These are phyloP conservation scores for Myxozyma mucilagina DNA, from an alignment of 805 yeast genomes.

Conservation along the genomic window DNA sequence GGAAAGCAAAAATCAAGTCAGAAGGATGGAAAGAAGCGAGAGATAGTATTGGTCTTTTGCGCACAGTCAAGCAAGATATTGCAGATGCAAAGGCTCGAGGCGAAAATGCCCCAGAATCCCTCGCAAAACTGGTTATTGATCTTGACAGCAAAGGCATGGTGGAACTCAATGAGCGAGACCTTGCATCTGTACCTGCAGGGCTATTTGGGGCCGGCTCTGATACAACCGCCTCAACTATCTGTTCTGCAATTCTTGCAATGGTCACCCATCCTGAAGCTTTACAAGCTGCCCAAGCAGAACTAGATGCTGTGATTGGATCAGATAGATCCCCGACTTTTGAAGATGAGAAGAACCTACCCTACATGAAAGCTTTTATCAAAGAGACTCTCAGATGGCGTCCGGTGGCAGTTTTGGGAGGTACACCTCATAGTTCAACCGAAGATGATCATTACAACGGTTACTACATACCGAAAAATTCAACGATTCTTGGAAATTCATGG, in stretches of 20 bases:
- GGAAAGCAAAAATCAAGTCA: not conserved
- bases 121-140: not conserved
- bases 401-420: slow-evolving; percentile 1
- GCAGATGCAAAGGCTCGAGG: not conserved
- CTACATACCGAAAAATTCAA: slow-evolving; percentile 1
- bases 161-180: not conserved
- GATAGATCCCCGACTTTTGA: slow-evolving; percentile 13
- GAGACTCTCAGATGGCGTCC: slow-evolving; percentile 14
- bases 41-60: not conserved
- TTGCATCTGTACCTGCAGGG: not conserved
- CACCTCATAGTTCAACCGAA: slow-evolving; percentile 7
- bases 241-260: slow-evolving; percentile 1
- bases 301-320: slow-evolving; percentile 11
- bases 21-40: not conserved
- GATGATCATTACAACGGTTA: slow-evolving; percentile 13
- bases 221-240: slow-evolving; percentile 2
- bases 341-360: slow-evolving; percentile 4
- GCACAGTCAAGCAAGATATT: not conserved
- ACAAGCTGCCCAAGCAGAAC: slow-evolving; percentile 6
- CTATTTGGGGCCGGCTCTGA: slow-evolving; percentile 10
- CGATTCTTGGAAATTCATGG: slow-evolving; percentile 8
- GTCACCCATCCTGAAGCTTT: slow-evolving; percentile 10
- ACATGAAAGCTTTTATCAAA: slow-evolving; percentile 8
- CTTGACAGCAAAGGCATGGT: not conserved
- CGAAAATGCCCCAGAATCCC: not conserved